Evolutionary conservation across 148 eudicot genomes (phyloP).

Genomic region (Amaranthus palmeri): DNA sequence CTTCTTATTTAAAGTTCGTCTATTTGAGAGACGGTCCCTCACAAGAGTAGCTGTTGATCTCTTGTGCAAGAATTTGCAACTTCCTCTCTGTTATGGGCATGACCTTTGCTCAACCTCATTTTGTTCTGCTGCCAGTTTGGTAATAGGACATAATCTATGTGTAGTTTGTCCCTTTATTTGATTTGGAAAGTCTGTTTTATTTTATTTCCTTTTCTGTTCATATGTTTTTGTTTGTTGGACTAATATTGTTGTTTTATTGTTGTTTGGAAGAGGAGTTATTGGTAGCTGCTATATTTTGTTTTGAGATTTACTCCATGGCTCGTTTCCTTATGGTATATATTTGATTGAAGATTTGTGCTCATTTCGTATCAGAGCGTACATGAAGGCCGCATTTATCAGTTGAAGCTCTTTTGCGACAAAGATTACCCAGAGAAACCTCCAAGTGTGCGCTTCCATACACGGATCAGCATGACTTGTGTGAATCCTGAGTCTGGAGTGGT

Average conservation of each 20-base stretch:
- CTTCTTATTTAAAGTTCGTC: too few relatives aligned
- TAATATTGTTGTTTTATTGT: neutral
- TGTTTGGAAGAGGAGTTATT: neutral
- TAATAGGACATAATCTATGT: too few relatives aligned
- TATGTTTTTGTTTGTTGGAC: slow-evolving; percentile 1
- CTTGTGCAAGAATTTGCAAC: neutral
- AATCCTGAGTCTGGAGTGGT: slow-evolving; percentile 47
- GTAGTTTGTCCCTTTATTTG: neutral
- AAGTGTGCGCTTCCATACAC: slow-evolving; percentile 48
- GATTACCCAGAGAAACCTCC: slow-evolving; percentile 63
- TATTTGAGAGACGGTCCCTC: too few relatives aligned
- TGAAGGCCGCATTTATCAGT: slow-evolving; percentile 56
- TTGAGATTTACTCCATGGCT: too few relatives aligned
- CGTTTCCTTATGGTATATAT: too few relatives aligned
- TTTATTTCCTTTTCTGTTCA: neutral
- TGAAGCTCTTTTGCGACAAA: slow-evolving; percentile 63
- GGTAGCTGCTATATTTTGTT: too few relatives aligned
- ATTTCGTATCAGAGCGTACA: slow-evolving; percentile 41
- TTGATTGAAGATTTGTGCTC: slow-evolving; percentile 6
- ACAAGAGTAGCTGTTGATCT: neutral
- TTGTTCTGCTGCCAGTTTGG: too few relatives aligned
- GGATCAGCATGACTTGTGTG: slow-evolving; percentile 56
- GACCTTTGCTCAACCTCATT: neutral
- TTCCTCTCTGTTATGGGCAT: neutral
- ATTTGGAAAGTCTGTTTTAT: too few relatives aligned